A percentile compares a stretch with the other conserved stretches of the same genome.
These are phyloP conservation scores for Glycine tomentella DNA, from an alignment of 306 rosid species.

Conservation along the genomic window DNA sequence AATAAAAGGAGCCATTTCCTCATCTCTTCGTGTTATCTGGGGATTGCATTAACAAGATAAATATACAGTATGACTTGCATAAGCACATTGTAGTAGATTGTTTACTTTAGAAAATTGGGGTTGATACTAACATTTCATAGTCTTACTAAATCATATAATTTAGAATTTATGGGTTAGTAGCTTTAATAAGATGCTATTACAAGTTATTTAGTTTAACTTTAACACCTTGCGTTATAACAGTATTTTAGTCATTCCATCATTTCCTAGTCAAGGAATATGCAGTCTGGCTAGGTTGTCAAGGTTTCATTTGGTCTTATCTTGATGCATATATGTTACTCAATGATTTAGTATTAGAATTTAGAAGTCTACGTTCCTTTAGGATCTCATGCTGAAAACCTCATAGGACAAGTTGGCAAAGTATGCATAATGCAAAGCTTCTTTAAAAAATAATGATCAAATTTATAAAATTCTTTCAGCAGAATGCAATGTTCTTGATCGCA, in stretches of 20 bases:
- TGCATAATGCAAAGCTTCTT: slow-evolving; percentile 18
- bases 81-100: slow-evolving; percentile 13
- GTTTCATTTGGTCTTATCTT: not conserved
- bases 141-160: too few species aligned
- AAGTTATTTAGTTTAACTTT: slow-evolving; percentile 13
- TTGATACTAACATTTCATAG: not conserved
- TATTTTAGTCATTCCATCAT: slow-evolving; percentile 9
- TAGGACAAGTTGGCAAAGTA: slow-evolving; percentile 4
- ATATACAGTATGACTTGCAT: slow-evolving; percentile 36
- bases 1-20: slow-evolving; percentile 96
- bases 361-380: slow-evolving; percentile 17
- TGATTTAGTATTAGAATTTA: slow-evolving; percentile 32
- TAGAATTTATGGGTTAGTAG: too few species aligned
- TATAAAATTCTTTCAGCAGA: too few species aligned
- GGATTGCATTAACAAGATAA: slow-evolving; percentile 48
- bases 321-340: not conserved
- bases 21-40: slow-evolving; percentile 96
- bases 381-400: slow-evolving; percentile 12
- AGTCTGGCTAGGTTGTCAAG: too few species aligned
- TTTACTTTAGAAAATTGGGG: slow-evolving; percentile 17
- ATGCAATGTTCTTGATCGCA: too few species aligned
- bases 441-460: not conserved
- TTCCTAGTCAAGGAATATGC: not conserved
- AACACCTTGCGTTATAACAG: not conserved
- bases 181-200: not conserved